Conservation (phyloP, 139 green algal species). For the Nannochloris sp. region DNA sequence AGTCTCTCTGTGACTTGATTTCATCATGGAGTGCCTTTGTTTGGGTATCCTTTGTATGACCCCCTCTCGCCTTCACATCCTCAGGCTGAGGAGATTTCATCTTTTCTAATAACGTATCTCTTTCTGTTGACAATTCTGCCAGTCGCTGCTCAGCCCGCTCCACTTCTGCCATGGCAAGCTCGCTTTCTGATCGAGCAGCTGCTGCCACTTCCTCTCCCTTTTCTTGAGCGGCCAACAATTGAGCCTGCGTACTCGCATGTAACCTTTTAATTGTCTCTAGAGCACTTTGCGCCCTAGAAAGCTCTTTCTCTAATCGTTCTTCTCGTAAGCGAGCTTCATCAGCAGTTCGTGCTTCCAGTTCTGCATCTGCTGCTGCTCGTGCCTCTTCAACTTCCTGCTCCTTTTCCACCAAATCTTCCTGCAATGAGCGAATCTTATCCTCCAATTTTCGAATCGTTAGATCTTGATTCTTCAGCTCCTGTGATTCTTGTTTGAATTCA, state of each 20-base stretch:
- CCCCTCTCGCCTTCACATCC: too few species aligned
- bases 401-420: conserved; percentile 41
- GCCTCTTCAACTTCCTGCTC: conserved; percentile 38
- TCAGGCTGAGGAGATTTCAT: conserved; percentile 12
- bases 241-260: conserved; percentile 52
- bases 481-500: conserved; percentile 71
- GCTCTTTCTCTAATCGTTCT: conserved; percentile 44
- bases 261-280: conserved; percentile 60
- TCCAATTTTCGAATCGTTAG: conserved; percentile 71
- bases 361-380: conserved; percentile 30
- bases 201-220: conserved; percentile 53
- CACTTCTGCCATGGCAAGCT: conserved; percentile 55
- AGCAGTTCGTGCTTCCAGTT: conserved; percentile 33
- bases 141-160: conserved; percentile 51
- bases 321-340: conserved; percentile 36
- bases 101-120: conserved; percentile 38
- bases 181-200: conserved; percentile 57
- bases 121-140: conserved; percentile 61
- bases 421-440: conserved; percentile 40
- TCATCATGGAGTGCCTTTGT: conserved; percentile 19
- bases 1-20: conserved; percentile 47
- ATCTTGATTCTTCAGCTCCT: conserved; percentile 77
- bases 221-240: conserved; percentile 40
- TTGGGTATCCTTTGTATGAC: background rate
- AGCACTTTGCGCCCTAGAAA: conserved; percentile 46